A percentile compares a stretch with the other conserved stretches of the same genome.
Conservation (phyloP, 1,284 basidiomycete species). For the Cronartium quercuum region DNA sequence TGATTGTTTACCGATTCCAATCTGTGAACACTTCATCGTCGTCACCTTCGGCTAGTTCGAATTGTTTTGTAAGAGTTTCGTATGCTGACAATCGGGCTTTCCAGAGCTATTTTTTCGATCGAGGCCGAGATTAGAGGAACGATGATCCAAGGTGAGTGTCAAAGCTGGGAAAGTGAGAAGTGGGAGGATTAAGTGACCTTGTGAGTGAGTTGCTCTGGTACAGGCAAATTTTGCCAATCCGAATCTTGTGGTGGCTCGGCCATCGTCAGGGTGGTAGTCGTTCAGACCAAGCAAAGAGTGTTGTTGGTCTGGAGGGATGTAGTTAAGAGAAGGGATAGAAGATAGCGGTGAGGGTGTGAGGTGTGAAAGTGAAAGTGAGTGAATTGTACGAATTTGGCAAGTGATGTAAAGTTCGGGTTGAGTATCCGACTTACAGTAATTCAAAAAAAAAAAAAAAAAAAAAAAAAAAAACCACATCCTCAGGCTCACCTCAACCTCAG, state of each 20-base stretch:
- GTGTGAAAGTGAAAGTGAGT: not conserved
- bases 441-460: too few relatives aligned
- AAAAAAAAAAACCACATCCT: too few relatives aligned
- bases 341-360: not conserved
- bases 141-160: not conserved
- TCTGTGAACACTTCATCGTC: constrained; percentile 30
- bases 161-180: not conserved
- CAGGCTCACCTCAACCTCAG: too few relatives aligned
- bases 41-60: constrained; percentile 37
- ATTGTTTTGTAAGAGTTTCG: constrained; percentile 37
- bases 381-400: not conserved
- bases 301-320: too few relatives aligned
- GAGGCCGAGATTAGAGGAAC: not conserved
- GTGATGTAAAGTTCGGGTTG: too few relatives aligned
- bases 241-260: constrained; percentile 30
- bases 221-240: constrained; percentile 27
- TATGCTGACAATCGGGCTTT: constrained; percentile 36
- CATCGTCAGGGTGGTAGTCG: not conserved
- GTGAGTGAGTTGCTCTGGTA: constrained; percentile 32
- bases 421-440: too few relatives aligned
- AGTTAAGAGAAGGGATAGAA: too few relatives aligned
- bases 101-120: constrained; percentile 22
- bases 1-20: constrained; percentile 31
- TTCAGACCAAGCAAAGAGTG: too few relatives aligned
- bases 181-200: not conserved